A percentile compares a stretch with the other conserved stretches of the same genome.
Conservation (phyloP, 2,329 filamentous ascomycete genomes). For the Neurospora sp. region DNA sequence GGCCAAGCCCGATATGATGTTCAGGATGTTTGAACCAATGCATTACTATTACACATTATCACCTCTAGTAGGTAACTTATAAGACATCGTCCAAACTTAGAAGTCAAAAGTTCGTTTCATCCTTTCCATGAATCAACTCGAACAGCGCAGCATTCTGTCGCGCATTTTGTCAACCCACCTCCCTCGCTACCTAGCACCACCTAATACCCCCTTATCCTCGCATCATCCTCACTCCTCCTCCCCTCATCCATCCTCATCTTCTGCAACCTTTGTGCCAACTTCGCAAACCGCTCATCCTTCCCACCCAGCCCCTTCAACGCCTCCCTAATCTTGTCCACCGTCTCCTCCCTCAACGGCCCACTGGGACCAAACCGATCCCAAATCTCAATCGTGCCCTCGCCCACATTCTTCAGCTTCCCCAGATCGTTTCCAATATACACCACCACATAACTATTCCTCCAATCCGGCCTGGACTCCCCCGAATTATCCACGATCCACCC, state of each 20-base stretch:
- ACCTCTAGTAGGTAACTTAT: not conserved
- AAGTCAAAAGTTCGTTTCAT: not conserved
- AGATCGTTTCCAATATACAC: not conserved
- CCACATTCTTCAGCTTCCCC: not conserved
- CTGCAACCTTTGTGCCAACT: not conserved
- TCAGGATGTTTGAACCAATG: not conserved
- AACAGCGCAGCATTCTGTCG: not conserved
- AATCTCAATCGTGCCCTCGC: slow-evolving; percentile 1
- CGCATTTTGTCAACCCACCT: not conserved
- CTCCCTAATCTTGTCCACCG: slow-evolving; percentile 2
- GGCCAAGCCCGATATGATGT: not conserved
- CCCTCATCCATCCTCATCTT: not conserved
- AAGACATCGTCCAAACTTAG: not conserved
- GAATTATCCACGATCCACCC: slow-evolving; percentile 2
- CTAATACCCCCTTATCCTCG: not conserved
- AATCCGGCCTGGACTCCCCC: slow-evolving; percentile 5
- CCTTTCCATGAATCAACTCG: not conserved
- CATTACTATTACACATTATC: not conserved
- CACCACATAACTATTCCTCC: slow-evolving; percentile 7
- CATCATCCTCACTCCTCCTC: not conserved
- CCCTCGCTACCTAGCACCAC: not conserved
- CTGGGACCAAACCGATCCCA: not conserved
- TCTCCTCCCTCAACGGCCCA: not conserved
- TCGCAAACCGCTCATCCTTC: not conserved
- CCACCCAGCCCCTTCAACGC: not conserved